Conservation (phyloP, 2,329 filamentous ascomycete species). For the Nothophaeocryptopus gaeumannii region DNA sequence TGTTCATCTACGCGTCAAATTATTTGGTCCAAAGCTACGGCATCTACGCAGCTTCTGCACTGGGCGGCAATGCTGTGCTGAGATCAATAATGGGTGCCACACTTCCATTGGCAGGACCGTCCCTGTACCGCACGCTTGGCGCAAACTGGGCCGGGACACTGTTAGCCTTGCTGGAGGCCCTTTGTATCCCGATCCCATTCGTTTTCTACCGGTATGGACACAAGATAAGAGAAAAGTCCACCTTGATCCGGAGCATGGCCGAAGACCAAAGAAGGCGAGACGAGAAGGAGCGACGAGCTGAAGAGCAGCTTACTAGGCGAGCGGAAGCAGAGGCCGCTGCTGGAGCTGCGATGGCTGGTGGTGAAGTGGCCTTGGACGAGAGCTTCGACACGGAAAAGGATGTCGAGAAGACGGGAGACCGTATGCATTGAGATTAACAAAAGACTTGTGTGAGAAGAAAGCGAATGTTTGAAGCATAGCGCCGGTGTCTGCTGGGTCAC, state of each 20-base stretch:
- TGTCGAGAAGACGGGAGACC: constrained; percentile 20
- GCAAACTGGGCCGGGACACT: constrained; percentile 78
- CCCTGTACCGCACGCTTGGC: constrained; percentile 67
- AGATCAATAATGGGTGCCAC: constrained; percentile 72
- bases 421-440: neutral
- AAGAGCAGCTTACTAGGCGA: constrained; percentile 30
- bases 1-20: constrained; percentile 80
- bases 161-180: constrained; percentile 68
- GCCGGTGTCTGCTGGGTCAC: neutral
- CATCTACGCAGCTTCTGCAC: constrained; percentile 75
- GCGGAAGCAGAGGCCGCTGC: constrained; percentile 30
- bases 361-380: constrained; percentile 35
- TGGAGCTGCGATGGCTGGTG: constrained; percentile 42
- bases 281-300: constrained; percentile 39
- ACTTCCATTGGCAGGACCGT: constrained; percentile 69
- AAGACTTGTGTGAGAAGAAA: too few species aligned
- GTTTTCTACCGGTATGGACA: constrained; percentile 47
- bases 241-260: constrained; percentile 50
- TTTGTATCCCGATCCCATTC: constrained; percentile 61
- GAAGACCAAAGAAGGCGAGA: constrained; percentile 50
- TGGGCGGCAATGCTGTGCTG: constrained; percentile 76
- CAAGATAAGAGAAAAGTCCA: constrained; percentile 55
- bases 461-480: constrained; percentile 3
- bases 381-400: constrained; percentile 26
- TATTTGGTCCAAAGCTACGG: constrained; percentile 77